Percentiles rank a stretch among this genome's conserved stretches.
Evolutionary conservation across 1,139 yeast species (phyloP).

Genomic region (Casaregolazyma lundiana): DNA sequence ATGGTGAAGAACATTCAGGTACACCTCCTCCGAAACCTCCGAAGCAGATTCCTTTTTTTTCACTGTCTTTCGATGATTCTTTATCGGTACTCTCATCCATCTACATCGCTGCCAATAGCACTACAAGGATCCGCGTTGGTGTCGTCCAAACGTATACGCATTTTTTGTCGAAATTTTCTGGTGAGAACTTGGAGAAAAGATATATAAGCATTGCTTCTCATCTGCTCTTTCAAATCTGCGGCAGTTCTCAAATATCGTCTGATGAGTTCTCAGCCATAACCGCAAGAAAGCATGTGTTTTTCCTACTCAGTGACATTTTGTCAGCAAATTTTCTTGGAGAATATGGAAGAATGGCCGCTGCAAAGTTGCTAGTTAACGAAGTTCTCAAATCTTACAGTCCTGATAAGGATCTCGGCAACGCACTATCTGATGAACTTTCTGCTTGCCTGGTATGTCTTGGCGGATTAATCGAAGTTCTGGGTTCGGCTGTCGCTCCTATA

Average conservation of each 20-base stretch:
- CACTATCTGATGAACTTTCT: slow-evolving; percentile 24
- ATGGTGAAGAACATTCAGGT: slow-evolving; percentile 16
- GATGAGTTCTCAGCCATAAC: slow-evolving; percentile 23
- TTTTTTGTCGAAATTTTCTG: slow-evolving; percentile 23
- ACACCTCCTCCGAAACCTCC: slow-evolving; percentile 13
- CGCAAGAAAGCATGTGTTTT: slow-evolving; percentile 28
- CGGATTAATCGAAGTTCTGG: slow-evolving; percentile 28
- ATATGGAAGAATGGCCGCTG: slow-evolving; percentile 29
- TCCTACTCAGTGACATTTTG: slow-evolving; percentile 28
- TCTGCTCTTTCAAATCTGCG: slow-evolving; percentile 23
- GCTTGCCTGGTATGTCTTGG: slow-evolving; percentile 27
- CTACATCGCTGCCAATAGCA: slow-evolving; percentile 20
- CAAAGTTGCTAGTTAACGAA: slow-evolving; percentile 27
- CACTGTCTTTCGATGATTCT: slow-evolving; percentile 23
- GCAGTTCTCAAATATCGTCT: slow-evolving; percentile 17
- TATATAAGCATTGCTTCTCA: slow-evolving; percentile 25
- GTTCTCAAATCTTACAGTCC: slow-evolving; percentile 24
- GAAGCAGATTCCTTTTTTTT: slow-evolving; percentile 11
- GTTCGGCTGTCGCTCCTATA: slow-evolving; percentile 31
- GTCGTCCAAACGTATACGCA: slow-evolving; percentile 28
- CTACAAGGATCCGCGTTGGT: slow-evolving; percentile 28
- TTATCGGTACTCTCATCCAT: slow-evolving; percentile 17
- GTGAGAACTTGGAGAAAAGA: slow-evolving; percentile 24
- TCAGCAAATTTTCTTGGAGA: slow-evolving; percentile 32
- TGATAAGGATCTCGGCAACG: slow-evolving; percentile 23